Evolutionary conservation across 371 early-diverging fungal genomes (phyloP).

Genomic region (Furculomyces boomerangus): DNA sequence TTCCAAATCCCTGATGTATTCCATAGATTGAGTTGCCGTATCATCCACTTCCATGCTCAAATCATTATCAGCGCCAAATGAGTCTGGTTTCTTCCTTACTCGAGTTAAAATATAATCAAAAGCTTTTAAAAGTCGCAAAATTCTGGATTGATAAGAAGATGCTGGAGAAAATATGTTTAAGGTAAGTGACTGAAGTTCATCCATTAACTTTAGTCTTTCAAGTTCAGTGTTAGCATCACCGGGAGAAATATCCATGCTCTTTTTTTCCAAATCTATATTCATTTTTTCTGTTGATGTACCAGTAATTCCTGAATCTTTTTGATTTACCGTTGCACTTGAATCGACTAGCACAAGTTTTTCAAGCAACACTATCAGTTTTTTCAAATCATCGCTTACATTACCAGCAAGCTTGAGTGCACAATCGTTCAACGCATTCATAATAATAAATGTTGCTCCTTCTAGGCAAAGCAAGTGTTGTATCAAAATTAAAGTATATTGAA

Average conservation of each 20-base stretch:
- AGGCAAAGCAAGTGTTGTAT: conserved; percentile 71
- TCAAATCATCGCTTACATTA: conserved; percentile 46
- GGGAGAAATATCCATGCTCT: not conserved
- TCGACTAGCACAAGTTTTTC: conserved; percentile 8
- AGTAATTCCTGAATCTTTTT: not conserved
- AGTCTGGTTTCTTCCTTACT: not conserved
- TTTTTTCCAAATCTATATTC: not conserved
- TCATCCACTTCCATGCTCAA: too few relatives aligned
- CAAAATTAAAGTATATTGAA: conserved; percentile 75
- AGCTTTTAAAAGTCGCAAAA: conserved; percentile 84
- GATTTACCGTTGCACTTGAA: not conserved
- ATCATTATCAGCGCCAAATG: not conserved
- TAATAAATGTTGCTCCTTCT: conserved; percentile 47
- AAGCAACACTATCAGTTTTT: conserved; percentile 37
- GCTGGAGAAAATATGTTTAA: conserved; percentile 55
- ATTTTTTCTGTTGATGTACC: not conserved
- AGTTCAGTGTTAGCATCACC: not conserved
- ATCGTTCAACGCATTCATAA: conserved; percentile 53
- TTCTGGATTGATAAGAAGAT: conserved; percentile 74
- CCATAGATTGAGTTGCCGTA: not conserved
- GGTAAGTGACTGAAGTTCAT: conserved; percentile 2
- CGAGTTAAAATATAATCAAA: conserved; percentile 40
- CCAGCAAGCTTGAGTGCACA: conserved; percentile 52
- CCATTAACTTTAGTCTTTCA: not conserved
- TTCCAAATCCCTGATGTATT: not conserved